phyloP scores from a whole-genome alignment of 345 rosid genomes.

The Syzygium aromaticum region DNA sequence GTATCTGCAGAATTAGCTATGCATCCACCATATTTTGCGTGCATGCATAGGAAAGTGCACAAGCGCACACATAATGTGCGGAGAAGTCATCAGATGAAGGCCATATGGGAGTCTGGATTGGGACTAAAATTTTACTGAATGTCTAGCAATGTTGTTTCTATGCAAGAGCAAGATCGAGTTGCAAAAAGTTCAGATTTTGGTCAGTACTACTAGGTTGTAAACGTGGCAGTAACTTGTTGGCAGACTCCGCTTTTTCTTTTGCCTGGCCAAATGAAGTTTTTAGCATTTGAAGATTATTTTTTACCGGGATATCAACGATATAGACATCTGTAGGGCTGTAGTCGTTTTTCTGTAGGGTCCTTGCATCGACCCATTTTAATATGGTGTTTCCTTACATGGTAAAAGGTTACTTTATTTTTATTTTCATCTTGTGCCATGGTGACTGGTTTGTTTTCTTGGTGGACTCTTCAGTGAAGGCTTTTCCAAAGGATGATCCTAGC shows the following conservation, averaged over 20 bases:
- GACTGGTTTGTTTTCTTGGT: conserved; percentile 14
- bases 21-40: background rate
- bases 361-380: background rate
- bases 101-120: background rate
- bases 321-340: background rate
- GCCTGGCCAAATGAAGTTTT: background rate
- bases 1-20: background rate
- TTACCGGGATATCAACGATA: background rate
- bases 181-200: background rate
- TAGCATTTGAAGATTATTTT: background rate
- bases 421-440: background rate
- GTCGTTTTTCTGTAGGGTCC: background rate
- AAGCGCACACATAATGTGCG: background rate
- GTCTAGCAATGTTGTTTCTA: background rate
- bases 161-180: background rate
- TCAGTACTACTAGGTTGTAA: background rate
- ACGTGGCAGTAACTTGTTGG: background rate
- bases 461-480: conserved; percentile 1
- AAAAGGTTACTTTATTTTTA: background rate
- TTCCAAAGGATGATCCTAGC: conserved; percentile 27
- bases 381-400: background rate
- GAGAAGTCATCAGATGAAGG: background rate
- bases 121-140: background rate
- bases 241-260: background rate
- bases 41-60: background rate